Evolutionary conservation across 2,329 filamentous ascomycete species (phyloP).

Genomic region (Rutstroemia sp.): DNA sequence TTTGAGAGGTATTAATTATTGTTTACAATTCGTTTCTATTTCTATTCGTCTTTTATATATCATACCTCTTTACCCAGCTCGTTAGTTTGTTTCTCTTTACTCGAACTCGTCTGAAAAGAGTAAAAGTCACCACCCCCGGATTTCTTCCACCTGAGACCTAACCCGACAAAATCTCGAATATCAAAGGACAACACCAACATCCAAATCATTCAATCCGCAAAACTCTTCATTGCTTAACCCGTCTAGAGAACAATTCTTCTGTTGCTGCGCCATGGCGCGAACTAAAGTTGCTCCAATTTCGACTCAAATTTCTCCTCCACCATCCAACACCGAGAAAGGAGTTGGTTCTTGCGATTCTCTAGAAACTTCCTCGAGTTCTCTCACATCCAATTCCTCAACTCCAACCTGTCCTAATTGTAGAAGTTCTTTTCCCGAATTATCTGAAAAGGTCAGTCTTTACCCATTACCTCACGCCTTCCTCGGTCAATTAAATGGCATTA

Average conservation of each 20-base stretch:
- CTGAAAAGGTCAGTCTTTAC: conserved; percentile 8
- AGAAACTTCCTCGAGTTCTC: conserved; percentile 9
- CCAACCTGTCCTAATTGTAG: conserved; percentile 12
- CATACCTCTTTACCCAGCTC: neutral
- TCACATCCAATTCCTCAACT: conserved; percentile 6
- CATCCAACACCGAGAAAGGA: conserved; percentile 1
- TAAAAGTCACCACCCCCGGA: neutral
- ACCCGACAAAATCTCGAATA: neutral
- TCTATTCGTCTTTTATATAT: neutral
- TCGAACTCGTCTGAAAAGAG: neutral
- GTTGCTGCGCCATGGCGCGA: conserved; percentile 9
- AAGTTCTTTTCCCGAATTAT: conserved; percentile 5
- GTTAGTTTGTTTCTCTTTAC: neutral
- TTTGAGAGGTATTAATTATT: too few relatives aligned
- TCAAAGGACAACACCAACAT: too few relatives aligned
- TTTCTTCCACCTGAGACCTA: conserved; percentile 7
- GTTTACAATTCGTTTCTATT: neutral
- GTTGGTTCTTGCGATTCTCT: conserved; percentile 6
- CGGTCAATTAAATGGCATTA: conserved; percentile 12
- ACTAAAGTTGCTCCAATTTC: conserved; percentile 11
- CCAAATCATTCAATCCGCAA: neutral
- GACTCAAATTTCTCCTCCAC: conserved; percentile 1
- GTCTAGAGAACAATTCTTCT: neutral
- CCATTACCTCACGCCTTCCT: neutral
- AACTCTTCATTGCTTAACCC: neutral